Conservation (phyloP, 176 grass and related monocot genomes). For the Secale cereale region DNA sequence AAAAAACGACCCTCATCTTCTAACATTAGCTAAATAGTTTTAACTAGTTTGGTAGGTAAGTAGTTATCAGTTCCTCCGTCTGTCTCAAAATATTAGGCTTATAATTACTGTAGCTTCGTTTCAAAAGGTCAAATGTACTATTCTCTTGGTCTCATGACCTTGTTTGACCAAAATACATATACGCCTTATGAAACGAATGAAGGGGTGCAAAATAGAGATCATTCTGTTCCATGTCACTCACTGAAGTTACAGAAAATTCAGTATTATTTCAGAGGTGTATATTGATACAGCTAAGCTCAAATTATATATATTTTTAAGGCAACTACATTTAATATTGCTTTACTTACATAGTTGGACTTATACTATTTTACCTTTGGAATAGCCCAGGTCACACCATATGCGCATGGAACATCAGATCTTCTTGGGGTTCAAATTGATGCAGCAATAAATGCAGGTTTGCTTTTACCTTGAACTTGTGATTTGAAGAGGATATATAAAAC, state of each 20-base stretch:
- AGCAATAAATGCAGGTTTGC: slow-evolving; percentile 90
- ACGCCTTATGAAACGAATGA: background rate
- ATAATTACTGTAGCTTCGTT: background rate
- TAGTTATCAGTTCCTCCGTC: background rate
- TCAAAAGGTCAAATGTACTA: background rate
- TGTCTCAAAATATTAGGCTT: background rate
- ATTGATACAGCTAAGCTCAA: background rate
- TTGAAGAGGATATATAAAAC: background rate
- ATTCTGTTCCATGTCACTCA: slow-evolving; percentile 1
- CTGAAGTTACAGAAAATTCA: background rate
- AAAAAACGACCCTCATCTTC: background rate
- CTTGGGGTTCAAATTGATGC: slow-evolving; percentile 99
- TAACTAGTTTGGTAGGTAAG: slow-evolving; percentile 12
- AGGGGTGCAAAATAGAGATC: background rate
- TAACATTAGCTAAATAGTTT: slow-evolving; percentile 10
- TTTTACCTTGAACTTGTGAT: slow-evolving; percentile 6
- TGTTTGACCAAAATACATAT: background rate
- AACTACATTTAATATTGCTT: background rate
- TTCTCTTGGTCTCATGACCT: background rate
- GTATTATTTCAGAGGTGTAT: background rate
- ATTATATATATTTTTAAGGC: slow-evolving; percentile 10
- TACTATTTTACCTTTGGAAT: slow-evolving; percentile 41
- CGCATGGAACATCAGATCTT: slow-evolving; percentile 92
- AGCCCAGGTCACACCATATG: slow-evolving; percentile 95
- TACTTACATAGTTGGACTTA: slow-evolving; percentile 26